Percentiles rank a stretch among this genome's conserved stretches.
Conservation (phyloP, 768 basidiomycete species). For the Termitomyces sp. region DNA sequence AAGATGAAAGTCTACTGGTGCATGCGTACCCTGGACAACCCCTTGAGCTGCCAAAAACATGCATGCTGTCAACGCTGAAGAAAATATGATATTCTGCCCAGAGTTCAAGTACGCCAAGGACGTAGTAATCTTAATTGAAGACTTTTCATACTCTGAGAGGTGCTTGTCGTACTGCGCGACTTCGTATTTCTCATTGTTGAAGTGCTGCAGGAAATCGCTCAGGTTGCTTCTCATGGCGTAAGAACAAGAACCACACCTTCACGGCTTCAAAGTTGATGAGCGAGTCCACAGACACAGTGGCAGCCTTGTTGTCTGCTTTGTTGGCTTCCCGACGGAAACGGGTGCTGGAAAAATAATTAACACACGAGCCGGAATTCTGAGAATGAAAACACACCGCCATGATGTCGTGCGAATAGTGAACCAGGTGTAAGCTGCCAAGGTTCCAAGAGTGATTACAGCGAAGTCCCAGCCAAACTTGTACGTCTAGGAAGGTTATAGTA, state of each 20-base stretch:
- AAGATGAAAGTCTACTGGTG: neutral
- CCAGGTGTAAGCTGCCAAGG: conserved; percentile 93
- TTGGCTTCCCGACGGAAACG: conserved; percentile 94
- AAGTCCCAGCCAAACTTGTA: conserved; percentile 99
- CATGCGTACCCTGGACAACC: conserved; percentile 74
- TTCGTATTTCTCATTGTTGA: conserved; percentile 96
- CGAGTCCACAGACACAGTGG: conserved; percentile 90
- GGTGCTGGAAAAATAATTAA: conserved; percentile 48
- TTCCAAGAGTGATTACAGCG: conserved; percentile 81
- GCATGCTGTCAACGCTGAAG: conserved; percentile 85
- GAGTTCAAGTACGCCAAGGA: conserved; percentile 92
- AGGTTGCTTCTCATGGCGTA: neutral
- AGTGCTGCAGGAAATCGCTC: conserved; percentile 54
- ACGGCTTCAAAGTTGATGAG: conserved; percentile 99
- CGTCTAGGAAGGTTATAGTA: conserved; percentile 47
- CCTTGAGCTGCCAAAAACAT: conserved; percentile 98
- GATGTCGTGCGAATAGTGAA: conserved; percentile 95
- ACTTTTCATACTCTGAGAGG: conserved; percentile 81
- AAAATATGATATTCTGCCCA: conserved; percentile 96
- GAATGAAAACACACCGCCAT: conserved; percentile 65
- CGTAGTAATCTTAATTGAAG: conserved; percentile 92
- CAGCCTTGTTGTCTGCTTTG: conserved; percentile 94
- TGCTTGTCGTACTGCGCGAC: conserved; percentile 90
- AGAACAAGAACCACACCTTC: conserved; percentile 55
- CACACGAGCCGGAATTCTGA: neutral